Conservation (phyloP, 2,329 filamentous ascomycete genomes). For the Fusarium udum region DNA sequence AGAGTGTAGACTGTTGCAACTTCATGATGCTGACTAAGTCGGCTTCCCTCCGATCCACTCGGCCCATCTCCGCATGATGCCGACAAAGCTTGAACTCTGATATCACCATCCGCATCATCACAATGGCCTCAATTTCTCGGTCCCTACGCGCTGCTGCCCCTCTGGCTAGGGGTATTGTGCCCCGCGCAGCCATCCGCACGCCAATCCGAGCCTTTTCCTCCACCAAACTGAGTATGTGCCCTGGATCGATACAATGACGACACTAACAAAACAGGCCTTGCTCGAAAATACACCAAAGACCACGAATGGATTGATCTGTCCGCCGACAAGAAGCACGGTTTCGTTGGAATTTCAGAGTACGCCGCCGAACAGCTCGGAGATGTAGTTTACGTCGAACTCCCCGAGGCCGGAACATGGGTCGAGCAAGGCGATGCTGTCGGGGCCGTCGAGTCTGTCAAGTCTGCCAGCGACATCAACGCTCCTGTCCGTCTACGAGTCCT, state of each 20-base stretch:
- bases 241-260: neutral
- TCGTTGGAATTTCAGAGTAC: slow-evolving; percentile 87
- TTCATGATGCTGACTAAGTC: slow-evolving; percentile 34
- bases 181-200: slow-evolving; percentile 54
- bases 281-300: slow-evolving; percentile 93
- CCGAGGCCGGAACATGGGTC: slow-evolving; percentile 72
- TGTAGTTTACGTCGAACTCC: slow-evolving; percentile 97
- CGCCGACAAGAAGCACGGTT: slow-evolving; percentile 82
- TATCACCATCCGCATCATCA: slow-evolving; percentile 39
- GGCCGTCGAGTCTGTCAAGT: slow-evolving; percentile 98
- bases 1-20: neutral
- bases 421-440: slow-evolving; percentile 84
- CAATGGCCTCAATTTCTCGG: slow-evolving; percentile 71
- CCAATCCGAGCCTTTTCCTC: slow-evolving; percentile 55
- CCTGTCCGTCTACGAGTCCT: slow-evolving; percentile 82
- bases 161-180: slow-evolving; percentile 52
- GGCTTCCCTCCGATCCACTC: slow-evolving; percentile 30
- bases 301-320: slow-evolving; percentile 98
- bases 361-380: slow-evolving; percentile 93
- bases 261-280: slow-evolving; percentile 56
- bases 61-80: slow-evolving; percentile 31
- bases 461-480: slow-evolving; percentile 95
- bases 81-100: slow-evolving; percentile 34
- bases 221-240: slow-evolving; percentile 47
- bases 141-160: slow-evolving; percentile 62